Evolutionary conservation across 305 asterid species (phyloP).

Genomic region (Striga hermonthica): DNA sequence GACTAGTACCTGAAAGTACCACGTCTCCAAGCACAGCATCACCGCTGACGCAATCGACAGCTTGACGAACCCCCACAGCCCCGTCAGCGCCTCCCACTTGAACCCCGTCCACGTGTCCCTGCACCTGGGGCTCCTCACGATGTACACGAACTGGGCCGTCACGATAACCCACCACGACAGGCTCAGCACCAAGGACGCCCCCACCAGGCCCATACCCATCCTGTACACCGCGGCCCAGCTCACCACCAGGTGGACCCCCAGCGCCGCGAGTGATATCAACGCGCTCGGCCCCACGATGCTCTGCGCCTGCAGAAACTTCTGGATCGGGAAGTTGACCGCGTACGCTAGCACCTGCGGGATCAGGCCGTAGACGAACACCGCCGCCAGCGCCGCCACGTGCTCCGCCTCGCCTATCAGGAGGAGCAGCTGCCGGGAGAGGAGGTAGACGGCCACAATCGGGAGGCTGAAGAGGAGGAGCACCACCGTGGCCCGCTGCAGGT

Average conservation of each 20-base stretch:
- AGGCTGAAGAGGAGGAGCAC: conserved; percentile 54
- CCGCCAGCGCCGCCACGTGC: conserved; percentile 51
- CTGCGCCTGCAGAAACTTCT: conserved; percentile 78
- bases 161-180: conserved; percentile 87
- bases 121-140: conserved; percentile 47
- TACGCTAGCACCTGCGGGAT: conserved; percentile 87
- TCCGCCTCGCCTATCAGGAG: conserved; percentile 54
- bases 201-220: conserved; percentile 58
- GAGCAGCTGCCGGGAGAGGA: conserved; percentile 47
- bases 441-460: conserved; percentile 55
- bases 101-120: conserved; percentile 81
- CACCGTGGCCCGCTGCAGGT: conserved; percentile 67
- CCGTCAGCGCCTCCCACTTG: conserved; percentile 56
- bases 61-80: conserved; percentile 67
- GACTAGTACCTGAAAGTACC: conserved; percentile 79
- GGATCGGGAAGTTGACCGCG: conserved; percentile 70
- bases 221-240: conserved; percentile 60
- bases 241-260: conserved; percentile 47
- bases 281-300: conserved; percentile 76
- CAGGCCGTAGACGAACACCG: conserved; percentile 69
- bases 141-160: conserved; percentile 55
- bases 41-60: conserved; percentile 78
- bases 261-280: conserved; percentile 55
- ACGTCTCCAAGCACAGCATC: conserved; percentile 83
- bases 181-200: conserved; percentile 69